These are phyloP conservation scores for Colletotrichum euphorbiae DNA, from an alignment of 2,329 filamentous ascomycete species.

Conservation along the genomic window DNA sequence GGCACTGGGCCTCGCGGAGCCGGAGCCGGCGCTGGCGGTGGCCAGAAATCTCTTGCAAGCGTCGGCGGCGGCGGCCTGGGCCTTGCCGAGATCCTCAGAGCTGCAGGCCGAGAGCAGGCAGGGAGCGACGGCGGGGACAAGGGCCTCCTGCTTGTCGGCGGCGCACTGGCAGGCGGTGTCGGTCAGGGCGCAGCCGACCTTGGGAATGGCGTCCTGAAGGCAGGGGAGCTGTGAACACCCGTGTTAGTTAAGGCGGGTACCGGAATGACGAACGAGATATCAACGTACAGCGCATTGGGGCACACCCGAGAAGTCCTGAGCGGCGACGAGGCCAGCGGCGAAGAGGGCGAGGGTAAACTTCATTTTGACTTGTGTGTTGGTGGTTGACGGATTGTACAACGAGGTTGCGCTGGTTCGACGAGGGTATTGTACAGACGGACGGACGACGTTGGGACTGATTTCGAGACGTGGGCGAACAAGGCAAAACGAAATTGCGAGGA, in stretches of 20 bases:
- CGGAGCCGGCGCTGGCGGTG: slow-evolving; percentile 20
- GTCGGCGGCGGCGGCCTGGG: slow-evolving; percentile 46
- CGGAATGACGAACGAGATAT: background rate
- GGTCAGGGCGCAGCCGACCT: slow-evolving; percentile 50
- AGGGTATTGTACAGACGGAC: slow-evolving; percentile 7
- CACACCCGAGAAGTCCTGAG: slow-evolving; percentile 51
- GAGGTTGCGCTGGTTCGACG: background rate
- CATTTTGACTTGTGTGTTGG: slow-evolving; percentile 49
- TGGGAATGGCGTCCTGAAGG: slow-evolving; percentile 49
- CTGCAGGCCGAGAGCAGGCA: slow-evolving; percentile 53
- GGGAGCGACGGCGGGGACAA: slow-evolving; percentile 45
- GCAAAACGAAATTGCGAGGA: fast-evolving
- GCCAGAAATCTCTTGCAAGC: slow-evolving; percentile 44
- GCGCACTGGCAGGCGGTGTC: slow-evolving; percentile 56
- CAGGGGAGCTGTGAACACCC: slow-evolving; percentile 46
- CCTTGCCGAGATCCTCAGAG: slow-evolving; percentile 46
- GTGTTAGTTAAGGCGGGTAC: background rate
- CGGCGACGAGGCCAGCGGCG: slow-evolving; percentile 51
- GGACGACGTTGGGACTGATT: slow-evolving; percentile 12
- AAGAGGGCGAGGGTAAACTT: slow-evolving; percentile 52
- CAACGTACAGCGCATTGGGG: slow-evolving; percentile 56
- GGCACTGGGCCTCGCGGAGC: background rate
- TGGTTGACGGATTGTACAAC: slow-evolving; percentile 17
- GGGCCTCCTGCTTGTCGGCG: slow-evolving; percentile 47
- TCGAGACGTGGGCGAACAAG: slow-evolving; percentile 14